phyloP scores from a whole-genome alignment of 768 basidiomycete species.

The Gloeophyllum trabeum region DNA sequence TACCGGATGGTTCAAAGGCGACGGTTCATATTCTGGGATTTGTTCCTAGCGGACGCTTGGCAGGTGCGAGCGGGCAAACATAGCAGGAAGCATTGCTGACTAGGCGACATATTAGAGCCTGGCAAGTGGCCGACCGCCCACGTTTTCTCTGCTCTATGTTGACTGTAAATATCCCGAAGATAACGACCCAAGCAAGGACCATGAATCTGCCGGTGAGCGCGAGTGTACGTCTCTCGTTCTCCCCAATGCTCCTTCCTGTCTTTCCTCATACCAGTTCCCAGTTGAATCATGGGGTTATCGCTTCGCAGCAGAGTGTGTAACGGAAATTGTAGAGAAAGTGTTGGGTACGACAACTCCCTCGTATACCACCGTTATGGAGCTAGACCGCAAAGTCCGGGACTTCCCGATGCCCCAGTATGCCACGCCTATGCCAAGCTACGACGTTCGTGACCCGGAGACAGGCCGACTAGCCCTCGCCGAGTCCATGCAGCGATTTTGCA shows the following conservation, averaged over 20 bases:
- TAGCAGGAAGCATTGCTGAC: background rate
- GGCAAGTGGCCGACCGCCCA: conserved; percentile 60
- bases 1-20: conserved; percentile 53
- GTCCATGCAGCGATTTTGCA: conserved; percentile 27
- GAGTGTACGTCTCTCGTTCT: conserved; percentile 8
- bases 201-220: conserved; percentile 13
- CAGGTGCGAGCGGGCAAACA: conserved; percentile 27
- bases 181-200: conserved; percentile 13
- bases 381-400: conserved; percentile 59
- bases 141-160: conserved; percentile 51
- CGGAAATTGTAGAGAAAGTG: conserved; percentile 50
- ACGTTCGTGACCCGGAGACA: conserved; percentile 9
- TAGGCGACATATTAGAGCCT: conserved; percentile 35
- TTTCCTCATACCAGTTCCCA: background rate
- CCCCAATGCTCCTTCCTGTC: too few species aligned
- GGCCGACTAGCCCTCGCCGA: conserved; percentile 12
- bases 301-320: conserved; percentile 55
- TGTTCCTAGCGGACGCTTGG: conserved; percentile 65
- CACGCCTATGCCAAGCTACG: conserved; percentile 21
- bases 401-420: conserved; percentile 40
- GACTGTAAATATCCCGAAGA: conserved; percentile 54
- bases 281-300: conserved; percentile 52
- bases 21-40: conserved; percentile 67
- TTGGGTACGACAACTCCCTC: conserved; percentile 54
- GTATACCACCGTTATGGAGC: conserved; percentile 54